Evolutionary conservation across 345 rosid genomes (phyloP), one percentile per base, ranked within the genome.

Genomic region (Schrenkiella parvula): DNA sequence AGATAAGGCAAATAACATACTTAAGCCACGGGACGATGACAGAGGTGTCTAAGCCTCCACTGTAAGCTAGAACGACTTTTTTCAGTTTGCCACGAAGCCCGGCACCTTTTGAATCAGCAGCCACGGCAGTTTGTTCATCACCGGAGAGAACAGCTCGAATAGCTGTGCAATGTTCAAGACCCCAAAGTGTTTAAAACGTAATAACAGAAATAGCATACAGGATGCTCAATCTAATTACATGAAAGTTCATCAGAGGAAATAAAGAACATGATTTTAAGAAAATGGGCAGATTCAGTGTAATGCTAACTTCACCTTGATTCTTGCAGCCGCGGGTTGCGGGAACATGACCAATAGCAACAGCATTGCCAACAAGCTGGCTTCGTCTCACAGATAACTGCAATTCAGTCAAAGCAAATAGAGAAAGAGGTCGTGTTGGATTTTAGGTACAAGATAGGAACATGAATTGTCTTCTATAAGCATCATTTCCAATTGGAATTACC

Each of bases 11-110:
- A n/a, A 42, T 12, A 42, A 28, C 66, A 21, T 78, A 95, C 97
- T 92, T 89, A 42, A 95, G 80, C 99, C 99, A 95, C 18, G 99
- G 99, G 34, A 95, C 99, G 64, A 91, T 91, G 3, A 95, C 97
- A 3, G 96, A 95, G 58, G 99, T 95, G 82, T 95, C 97, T 59
- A 95, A 79, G 63, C 99, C 99, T 50, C 99, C 99, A 57, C 99
- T 91, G 62, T 91, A 95, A 55, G 99, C 96, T 42, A 95, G 84
- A 68, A 95, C 99, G 25, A 95, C 99, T 59, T 95, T 95, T 37
- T 95, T 87, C 76, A 91, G 64, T 55, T 84, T 92, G 39, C 99
- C 99, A 46, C 89, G 92, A 25, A 83, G 70, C 18, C 96, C 97
- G 11, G 67, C 79, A 43, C 78, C 77, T 25, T 81, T 83, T 18